Evolutionary conservation across 192 early-diverging fungal species (phyloP), one percentile per base, ranked within the genome.

Genomic region (Pilaira anomala): DNA sequence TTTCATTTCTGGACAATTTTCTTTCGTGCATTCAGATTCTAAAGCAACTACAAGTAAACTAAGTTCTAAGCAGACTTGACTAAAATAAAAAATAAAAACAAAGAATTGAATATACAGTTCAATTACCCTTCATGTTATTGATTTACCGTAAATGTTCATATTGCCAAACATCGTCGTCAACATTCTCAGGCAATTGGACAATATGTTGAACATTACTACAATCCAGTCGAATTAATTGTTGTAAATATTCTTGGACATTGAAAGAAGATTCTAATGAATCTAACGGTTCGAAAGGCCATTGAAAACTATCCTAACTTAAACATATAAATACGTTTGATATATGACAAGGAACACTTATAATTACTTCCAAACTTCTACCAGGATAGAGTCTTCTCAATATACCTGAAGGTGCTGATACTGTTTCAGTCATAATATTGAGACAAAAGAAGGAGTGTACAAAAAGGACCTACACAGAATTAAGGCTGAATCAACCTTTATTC

Each of bases 1-100:
- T 58, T 93, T 89, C 97, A 98, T 98, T 42, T 94, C 87, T 1
- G 91, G 90, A 67, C 97, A 98, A 4, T 76, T 71, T 25, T 81
- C 77, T 2, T 76, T 66, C 0, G 87, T 93, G 68, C 93, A 95
- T 63, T 97, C 95, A 14, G 65, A 39, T 68, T 84, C 83, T 25
- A 97, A 69, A 45, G 84, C 65, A 0, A 86, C 79, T 9, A 96
- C 72, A 29, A 95, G 81, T 67, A 80, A 82, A 62, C 88, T 90
- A 28, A 98, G 77, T 68, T 97, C 91, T 24, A 91, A 74, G 64
- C 93, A 96, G 6, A 93, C 68, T 71, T 92, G 92, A 63, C 91
- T 93, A 61, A 9, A 22, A 13, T 41, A 44, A 16, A 48, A 21
- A 36, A 18, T 36, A 55, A 61, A 42, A 13, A n/a, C n/a, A 50